These are phyloP conservation scores for Ambrosia trifida DNA, from an alignment of 129 eudicot genomes.

Conservation along the genomic window DNA sequence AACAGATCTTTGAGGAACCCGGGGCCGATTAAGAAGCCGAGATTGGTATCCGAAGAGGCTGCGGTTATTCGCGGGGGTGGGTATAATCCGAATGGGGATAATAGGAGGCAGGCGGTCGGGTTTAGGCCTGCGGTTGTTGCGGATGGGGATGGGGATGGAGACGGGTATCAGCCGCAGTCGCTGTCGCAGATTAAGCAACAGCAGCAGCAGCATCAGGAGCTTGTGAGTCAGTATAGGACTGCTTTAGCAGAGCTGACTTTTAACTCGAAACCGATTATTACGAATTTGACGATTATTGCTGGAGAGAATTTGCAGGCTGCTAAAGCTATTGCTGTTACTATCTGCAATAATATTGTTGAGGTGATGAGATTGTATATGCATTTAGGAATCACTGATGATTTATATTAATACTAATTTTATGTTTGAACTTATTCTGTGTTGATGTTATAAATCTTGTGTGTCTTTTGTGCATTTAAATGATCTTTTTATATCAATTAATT, in stretches of 20 bases:
- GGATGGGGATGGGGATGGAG: slow-evolving; percentile 46
- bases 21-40: slow-evolving; percentile 60
- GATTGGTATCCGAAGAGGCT: slow-evolving; percentile 49
- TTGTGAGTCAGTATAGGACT: slow-evolving; percentile 80
- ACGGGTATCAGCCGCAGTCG: slow-evolving; percentile 53
- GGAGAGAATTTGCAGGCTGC: slow-evolving; percentile 93
- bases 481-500: neutral
- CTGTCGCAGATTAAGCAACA: slow-evolving; percentile 36
- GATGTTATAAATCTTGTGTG: neutral
- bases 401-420: neutral
- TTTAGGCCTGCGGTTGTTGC: slow-evolving; percentile 27
- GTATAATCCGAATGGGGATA: slow-evolving; percentile 16
- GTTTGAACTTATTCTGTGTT: neutral
- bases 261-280: slow-evolving; percentile 92
- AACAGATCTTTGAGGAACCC: slow-evolving; percentile 52
- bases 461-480: slow-evolving; percentile 5
- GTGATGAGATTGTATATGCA: slow-evolving; percentile 38
- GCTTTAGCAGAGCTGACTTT: slow-evolving; percentile 88
- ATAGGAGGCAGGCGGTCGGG: slow-evolving; percentile 29
- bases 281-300: slow-evolving; percentile 91
- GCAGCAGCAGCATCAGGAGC: slow-evolving; percentile 59
- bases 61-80: slow-evolving; percentile 15
- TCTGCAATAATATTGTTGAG: slow-evolving; percentile 83
- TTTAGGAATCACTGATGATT: neutral
- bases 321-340: slow-evolving; percentile 67